Conservation (phyloP, 345 rosid species). For the Syzygium jambos region DNA sequence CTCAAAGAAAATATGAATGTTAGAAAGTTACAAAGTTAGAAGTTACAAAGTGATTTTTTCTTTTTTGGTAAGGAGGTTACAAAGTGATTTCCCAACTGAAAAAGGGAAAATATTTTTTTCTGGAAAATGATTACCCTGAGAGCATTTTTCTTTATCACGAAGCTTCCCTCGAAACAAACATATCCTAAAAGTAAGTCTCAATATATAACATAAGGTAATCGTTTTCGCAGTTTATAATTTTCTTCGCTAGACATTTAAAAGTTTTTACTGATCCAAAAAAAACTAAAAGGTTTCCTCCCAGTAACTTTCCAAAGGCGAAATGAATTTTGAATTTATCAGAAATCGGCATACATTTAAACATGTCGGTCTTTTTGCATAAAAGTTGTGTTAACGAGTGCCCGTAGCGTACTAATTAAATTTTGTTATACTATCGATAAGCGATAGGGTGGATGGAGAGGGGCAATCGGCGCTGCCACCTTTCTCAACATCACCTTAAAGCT, state of each 20-base stretch:
- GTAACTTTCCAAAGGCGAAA: not conserved
- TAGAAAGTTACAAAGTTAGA: no score
- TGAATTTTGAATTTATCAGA: not conserved
- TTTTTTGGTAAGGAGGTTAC: no score
- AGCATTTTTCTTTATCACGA: not conserved
- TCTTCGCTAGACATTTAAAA: not conserved
- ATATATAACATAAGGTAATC: not conserved
- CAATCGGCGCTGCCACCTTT: accelerated
- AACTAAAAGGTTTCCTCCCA: not conserved
- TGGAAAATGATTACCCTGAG: not conserved
- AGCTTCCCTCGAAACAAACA: not conserved
- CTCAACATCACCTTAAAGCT: not conserved
- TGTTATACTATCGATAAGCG: not conserved
- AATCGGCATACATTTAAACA: not conserved
- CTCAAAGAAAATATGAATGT: no score
- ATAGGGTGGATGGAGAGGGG: not conserved
- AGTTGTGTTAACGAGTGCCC: not conserved
- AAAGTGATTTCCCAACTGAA: not conserved
- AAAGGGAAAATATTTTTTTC: not conserved
- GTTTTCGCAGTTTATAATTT: not conserved
- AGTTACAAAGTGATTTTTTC: not conserved
- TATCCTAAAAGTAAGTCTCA: not conserved
- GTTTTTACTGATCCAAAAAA: not conserved
- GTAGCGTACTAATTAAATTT: not conserved
- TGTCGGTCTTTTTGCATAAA: not conserved